Base-by-base conservation (phyloP, 2,329 filamentous ascomycete species). In the Verruconis gallopava region DNA sequence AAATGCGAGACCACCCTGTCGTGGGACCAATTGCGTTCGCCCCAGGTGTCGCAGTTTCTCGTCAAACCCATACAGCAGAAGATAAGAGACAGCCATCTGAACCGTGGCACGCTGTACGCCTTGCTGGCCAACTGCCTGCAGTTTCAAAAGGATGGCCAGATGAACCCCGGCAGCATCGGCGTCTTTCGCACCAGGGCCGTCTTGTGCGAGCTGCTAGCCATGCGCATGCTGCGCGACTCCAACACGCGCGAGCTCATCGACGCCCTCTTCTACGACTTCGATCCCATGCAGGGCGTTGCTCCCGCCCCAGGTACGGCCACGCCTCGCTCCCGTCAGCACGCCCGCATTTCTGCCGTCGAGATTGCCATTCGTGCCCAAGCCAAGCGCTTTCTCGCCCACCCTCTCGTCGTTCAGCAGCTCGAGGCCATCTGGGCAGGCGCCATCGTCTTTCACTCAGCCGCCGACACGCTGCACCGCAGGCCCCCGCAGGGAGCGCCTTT, bases 401-500 rank as follows among this genome's bases (percentile, higher is more conserved):
- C 89, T 1, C 68, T 95, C 3, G 86, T 95, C 1, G 81, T 95
- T 5, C 85, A 93, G 59, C 88, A 95, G 56, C 69, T 96, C n/a
- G 86, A 95, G 60, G 88, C 86, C 35, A 94, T 96, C 47, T 96
- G 89, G 89, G 89, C 85, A 15, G 89, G 89, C 20, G 89, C 83
- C 14, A 91, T 96, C 49, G 86, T 91, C 50, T 95, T 96, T 55
- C 86, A 94, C 60, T 91, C 85, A 2, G 77, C 81, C 11, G 85
- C 85, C 4, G 88, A 95, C 58, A 82, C 75, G 49, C 65, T 95
- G 18, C 89, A 95, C 58, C 78, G 85, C 34, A 62, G 63, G 37
- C 69, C 67, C 21, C 57, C 63, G 5, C 54, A 59, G 17, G 50
- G 60, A 1, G 53, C 51, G 4, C 55, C 30, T 6, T 13, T 22